Evolutionary conservation across 768 basidiomycete species (phyloP), one percentile per base, ranked within the genome.

Genomic region (Saitozyma podzolica): DNA sequence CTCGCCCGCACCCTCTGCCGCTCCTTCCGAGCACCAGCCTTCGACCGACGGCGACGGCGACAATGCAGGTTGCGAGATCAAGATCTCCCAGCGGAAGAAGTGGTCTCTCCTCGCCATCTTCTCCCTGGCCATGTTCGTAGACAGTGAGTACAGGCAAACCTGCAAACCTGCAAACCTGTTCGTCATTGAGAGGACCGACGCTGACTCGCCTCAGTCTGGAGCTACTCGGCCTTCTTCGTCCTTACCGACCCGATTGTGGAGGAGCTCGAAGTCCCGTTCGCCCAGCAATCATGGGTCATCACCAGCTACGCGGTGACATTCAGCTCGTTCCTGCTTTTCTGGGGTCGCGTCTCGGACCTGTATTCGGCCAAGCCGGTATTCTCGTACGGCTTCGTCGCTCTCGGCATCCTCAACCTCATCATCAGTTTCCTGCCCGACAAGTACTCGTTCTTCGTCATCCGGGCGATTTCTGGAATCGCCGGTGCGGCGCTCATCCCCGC

Each of bases 391-490:
- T 70, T 73, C 56, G 39, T 64, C 39, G 53, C 50, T 6, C 60
- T 74, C 8, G 73, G 70, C 14, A 29, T 69, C n/a, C 55, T 64
- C 52, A 63, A 61, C 39, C 62, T 74, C 39, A 56, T 65, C 40
- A 64, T 65, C 20, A 61, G 61, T 1, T 74, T 74, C 64, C n/a
- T 64, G n/a, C 53, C 63, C 17, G 62, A 74, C 40, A 62, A 70
- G 39, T 65, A 62, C 64, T 43, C 65, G n/a, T 68, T 67, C 56
- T 72, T 72, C 53, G 71, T 73, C 51, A 53, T 73, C 6, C 59
- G 74, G 11, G 71, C 69, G 3, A 14, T 75, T 19, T 53, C 50
- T 16, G 71, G 74, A 37, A 65, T 75, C 17, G 63, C 60, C 10
- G 70, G 62, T 40, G 59, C 70, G 0, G 60, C 64, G 6, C 52